Evolutionary conservation across 192 early-diverging fungal species (phyloP).

Genomic region (Cetraspora pellucida): DNA sequence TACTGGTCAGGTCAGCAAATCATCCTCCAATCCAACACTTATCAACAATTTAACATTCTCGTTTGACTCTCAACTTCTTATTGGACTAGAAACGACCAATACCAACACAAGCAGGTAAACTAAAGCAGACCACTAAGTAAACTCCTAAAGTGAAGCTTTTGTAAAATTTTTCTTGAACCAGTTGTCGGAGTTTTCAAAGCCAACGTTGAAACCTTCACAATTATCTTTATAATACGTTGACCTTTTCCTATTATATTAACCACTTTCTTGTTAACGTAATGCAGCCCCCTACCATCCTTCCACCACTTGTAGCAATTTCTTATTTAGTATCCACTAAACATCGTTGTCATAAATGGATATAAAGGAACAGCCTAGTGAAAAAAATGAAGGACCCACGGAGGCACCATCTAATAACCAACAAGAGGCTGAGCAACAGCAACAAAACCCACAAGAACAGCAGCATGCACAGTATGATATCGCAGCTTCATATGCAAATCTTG

Average conservation of each 20-base stretch:
- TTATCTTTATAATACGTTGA: no score
- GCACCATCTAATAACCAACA: slow-evolving; percentile 25
- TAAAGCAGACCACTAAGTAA: slow-evolving; percentile 19
- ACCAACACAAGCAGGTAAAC: slow-evolving; percentile 35
- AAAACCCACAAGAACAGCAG: slow-evolving; percentile 24
- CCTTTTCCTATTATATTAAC: no score
- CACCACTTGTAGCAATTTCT: no score
- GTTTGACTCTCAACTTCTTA: slow-evolving; percentile 35
- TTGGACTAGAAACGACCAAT: slow-evolving; percentile 38
- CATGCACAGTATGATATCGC: slow-evolving; percentile 7
- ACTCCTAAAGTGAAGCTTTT: neutral
- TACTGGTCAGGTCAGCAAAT: no score
- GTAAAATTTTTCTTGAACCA: neutral
- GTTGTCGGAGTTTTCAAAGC: neutral
- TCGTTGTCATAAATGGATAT: slow-evolving; percentile 13
- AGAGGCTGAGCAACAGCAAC: slow-evolving; percentile 24
- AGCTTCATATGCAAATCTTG: slow-evolving; percentile 7
- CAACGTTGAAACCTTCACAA: neutral
- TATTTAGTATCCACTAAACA: no score
- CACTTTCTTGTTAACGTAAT: no score
- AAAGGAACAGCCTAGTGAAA: slow-evolving; percentile 23
- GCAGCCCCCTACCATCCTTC: no score
- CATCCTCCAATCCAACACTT: slow-evolving; percentile 29
- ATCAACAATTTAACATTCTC: slow-evolving; percentile 17
- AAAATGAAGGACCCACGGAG: neutral